Evolutionary conservation across 2,329 filamentous ascomycete genomes (phyloP), one percentile per base, ranked within the genome.

Genomic region (Emericellopsis cladophorae): DNA sequence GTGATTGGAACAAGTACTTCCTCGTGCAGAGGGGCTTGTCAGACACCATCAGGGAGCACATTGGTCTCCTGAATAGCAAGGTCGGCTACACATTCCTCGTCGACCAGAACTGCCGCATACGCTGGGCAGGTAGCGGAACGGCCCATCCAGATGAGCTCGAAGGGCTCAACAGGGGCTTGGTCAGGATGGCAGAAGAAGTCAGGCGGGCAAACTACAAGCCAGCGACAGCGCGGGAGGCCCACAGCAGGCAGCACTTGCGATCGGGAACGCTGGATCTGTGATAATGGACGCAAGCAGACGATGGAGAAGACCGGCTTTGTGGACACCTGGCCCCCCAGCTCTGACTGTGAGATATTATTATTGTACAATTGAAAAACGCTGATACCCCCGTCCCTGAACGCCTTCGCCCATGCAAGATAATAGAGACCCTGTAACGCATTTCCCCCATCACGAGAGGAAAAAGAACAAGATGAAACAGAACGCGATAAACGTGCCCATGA

Each of bases 1-100:
- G 61, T 42, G 68, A 78, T 46, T 77, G 76, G 70, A 64, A 62
- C 37, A 67, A 66, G 50, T 82, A 83, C 57, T 79, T 83, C 48
- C 52, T 81, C 26, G 71, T 83, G 16, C 64, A 65, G 40, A 67
- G 62, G 45, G 76, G 74, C 32, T 55, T 82, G 40, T 71, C 73
- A 0, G 72, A 79, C 40, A 68, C 77, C 42, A 74, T 81, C 42
- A 67, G 72, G 40, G 77, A 81, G 58, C 67, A 64, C 32, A 76
- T 83, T 45, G 79, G 79, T 10, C 50, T 94, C 56, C 65, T 94
- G 55, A 98, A 98, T 62, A 79, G 78, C 49, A 93, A 89, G 61
- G 90, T 95, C 29, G 90, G 89, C 31, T 96, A 95, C 63, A 82
- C 89, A 5, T 98, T 95, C 61, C 70, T 98, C 37, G 70, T 98